Base-by-base conservation (phyloP, 2,329 filamentous ascomycete genomes). In the Teratosphaeria viscida region DNA sequence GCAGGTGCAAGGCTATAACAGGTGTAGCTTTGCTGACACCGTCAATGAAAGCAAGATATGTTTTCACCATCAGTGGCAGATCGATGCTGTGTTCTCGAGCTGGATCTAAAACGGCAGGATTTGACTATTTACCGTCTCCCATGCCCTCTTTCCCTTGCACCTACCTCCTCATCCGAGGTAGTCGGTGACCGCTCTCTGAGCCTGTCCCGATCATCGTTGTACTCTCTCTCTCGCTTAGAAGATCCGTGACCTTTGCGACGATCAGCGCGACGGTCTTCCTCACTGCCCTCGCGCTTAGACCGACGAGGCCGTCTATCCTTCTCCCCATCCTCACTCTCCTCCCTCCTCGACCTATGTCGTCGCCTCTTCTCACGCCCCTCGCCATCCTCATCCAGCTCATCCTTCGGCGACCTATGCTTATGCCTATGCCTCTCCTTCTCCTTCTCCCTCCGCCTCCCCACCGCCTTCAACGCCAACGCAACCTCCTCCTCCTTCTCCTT, bases 401-500 rank as follows among this genome's bases (percentile, higher is more conserved):
- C 59, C 63, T 63, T 52, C 32, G 60, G 54, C 39, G 62, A 63
- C n/a, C 63, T 64, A 56, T 79, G 77, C 58, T 72, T 62, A 65
- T 82, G 72, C 68, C 76, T 63, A 76, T 78, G 68, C 74, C 80
- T 74, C 73, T 61, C 78, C 75, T 64, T 57, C 10, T 63, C 75
- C 61, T 70, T 72, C 47, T 64, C 79, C 60, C 78, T 77, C 66
- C 70, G 75, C 69, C 74, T 81, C 54, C 79, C 78, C 57, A 81
- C 71, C 66, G 75, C 81, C 63, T 79, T 78, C 66, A 88, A 74
- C 2, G 90, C 92, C 60, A 83, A 82, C 58, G 88, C 85, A 12
- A 96, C 83, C 72, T 96, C 90, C 71, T 90, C 90, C 74, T 89
- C 91, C 81, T 97, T 96, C 75, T 95, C 88, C 64, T 92, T 84